A percentile compares a stretch with the other conserved stretches of the same genome.
These are phyloP conservation scores for Amanita brunnescens DNA, from an alignment of 768 basidiomycete genomes.

Conservation along the genomic window DNA sequence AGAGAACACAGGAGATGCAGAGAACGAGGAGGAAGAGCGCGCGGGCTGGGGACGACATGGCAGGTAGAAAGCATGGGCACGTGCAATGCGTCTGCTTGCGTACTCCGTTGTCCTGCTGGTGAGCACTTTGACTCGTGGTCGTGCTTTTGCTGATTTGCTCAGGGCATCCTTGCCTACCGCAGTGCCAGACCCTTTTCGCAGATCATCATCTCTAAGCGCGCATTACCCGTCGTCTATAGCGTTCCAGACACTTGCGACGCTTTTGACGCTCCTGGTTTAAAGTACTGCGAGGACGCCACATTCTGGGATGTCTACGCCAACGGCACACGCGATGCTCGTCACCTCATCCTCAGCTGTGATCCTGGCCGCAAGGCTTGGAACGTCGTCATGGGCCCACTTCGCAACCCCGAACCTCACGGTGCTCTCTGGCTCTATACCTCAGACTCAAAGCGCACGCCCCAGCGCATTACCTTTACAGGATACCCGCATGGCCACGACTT, in stretches of 20 bases:
- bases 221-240: conserved; percentile 43
- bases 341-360: conserved; percentile 46
- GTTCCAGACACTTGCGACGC: conserved; percentile 37
- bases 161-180: conserved; percentile 40
- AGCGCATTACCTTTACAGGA: conserved; percentile 34
- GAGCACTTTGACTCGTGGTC: not conserved
- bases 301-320: conserved; percentile 54
- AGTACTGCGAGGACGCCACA: conserved; percentile 55
- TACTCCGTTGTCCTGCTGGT: not conserved
- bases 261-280: conserved; percentile 31
- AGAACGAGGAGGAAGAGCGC: conserved; percentile 44
- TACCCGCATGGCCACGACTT: conserved; percentile 57
- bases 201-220: conserved; percentile 30
- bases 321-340: conserved; percentile 32
- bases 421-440: conserved; percentile 49
- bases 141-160: not conserved
- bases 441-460: conserved; percentile 18
- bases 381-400: conserved; percentile 67
- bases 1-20: conserved; percentile 51
- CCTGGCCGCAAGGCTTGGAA: conserved; percentile 57
- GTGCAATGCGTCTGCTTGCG: not conserved
- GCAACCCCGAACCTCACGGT: conserved; percentile 48
- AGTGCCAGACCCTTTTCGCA: conserved; percentile 33
- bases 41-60: conserved; percentile 44
- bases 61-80: conserved; percentile 2